A percentile compares a stretch with the other conserved stretches of the same genome.
These are phyloP conservation scores for Arachnomyces sp. DNA, from an alignment of 2,329 filamentous ascomycete species.

Conservation along the genomic window DNA sequence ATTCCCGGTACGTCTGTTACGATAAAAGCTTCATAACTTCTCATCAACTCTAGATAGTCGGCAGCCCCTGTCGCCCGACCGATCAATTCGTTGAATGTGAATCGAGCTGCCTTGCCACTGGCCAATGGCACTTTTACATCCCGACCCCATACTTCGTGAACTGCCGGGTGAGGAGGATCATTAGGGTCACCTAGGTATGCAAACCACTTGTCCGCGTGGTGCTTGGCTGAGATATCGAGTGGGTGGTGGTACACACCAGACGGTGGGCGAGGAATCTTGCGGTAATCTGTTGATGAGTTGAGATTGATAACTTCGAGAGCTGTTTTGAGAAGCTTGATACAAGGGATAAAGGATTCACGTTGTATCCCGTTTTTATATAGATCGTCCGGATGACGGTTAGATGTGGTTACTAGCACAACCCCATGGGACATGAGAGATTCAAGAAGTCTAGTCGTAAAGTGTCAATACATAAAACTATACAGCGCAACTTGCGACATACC, in stretches of 20 bases:
- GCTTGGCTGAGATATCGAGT: slow-evolving; percentile 66
- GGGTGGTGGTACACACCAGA: slow-evolving; percentile 92
- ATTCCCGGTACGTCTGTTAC: slow-evolving; percentile 88
- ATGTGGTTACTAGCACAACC: slow-evolving; percentile 93
- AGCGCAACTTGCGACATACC: slow-evolving; percentile 37
- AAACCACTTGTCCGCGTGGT: slow-evolving; percentile 93
- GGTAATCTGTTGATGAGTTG: slow-evolving; percentile 91
- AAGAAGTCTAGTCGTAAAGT: slow-evolving; percentile 52
- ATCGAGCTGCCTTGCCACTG: slow-evolving; percentile 80
- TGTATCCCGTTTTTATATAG: slow-evolving; percentile 98
- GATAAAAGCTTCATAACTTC: slow-evolving; percentile 85
- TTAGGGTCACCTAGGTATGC: slow-evolving; percentile 78
- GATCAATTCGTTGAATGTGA: slow-evolving; percentile 88
- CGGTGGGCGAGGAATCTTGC: slow-evolving; percentile 87
- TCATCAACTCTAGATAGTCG: slow-evolving; percentile 87
- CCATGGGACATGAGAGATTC: slow-evolving; percentile 92
- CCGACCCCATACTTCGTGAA: slow-evolving; percentile 84
- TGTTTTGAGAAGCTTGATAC: slow-evolving; percentile 82
- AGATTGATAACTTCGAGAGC: slow-evolving; percentile 86
- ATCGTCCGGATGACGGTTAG: slow-evolving; percentile 91
- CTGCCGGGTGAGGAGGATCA: slow-evolving; percentile 67
- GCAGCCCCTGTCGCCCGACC: slow-evolving; percentile 82
- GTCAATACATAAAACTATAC: slow-evolving; percentile 4
- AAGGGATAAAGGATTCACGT: slow-evolving; percentile 87
- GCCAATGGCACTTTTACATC: slow-evolving; percentile 81